Evolutionary conservation across 768 basidiomycete species (phyloP).

Genomic region (Mycena chlorophos): DNA sequence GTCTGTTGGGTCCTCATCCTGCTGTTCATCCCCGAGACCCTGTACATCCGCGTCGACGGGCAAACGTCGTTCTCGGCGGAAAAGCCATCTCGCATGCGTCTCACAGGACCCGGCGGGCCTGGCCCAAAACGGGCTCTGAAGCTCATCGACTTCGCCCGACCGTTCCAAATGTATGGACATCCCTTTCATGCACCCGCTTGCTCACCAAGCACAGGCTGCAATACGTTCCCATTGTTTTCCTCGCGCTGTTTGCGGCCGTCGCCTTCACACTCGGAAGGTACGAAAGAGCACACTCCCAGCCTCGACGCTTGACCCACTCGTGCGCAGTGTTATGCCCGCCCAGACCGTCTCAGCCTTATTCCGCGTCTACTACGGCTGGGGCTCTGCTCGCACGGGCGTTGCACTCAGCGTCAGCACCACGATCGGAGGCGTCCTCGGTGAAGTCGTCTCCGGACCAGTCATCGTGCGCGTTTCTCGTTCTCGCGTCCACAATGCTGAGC

Average conservation of each 20-base stretch:
- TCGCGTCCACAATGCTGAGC: background rate
- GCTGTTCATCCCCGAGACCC: slow-evolving; percentile 16
- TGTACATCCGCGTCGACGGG: slow-evolving; percentile 14
- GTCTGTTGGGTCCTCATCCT: slow-evolving; percentile 20
- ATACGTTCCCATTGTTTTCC: slow-evolving; percentile 15
- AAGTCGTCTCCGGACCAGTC: slow-evolving; percentile 22
- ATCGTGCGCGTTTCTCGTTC: slow-evolving; percentile 8
- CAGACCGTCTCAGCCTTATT: slow-evolving; percentile 24
- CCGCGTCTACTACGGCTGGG: slow-evolving; percentile 17
- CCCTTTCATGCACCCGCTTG: background rate
- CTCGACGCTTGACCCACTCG: background rate
- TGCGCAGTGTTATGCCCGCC: slow-evolving; percentile 20
- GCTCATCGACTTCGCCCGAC: slow-evolving; percentile 17
- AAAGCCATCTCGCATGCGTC: slow-evolving; percentile 14
- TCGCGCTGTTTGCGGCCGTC: slow-evolving; percentile 20
- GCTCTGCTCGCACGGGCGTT: slow-evolving; percentile 21
- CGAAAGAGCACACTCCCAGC: background rate
- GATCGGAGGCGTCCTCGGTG: slow-evolving; percentile 23
- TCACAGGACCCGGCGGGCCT: slow-evolving; percentile 7
- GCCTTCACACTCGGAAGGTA: slow-evolving; percentile 23
- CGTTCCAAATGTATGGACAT: slow-evolving; percentile 19
- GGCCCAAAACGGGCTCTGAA: slow-evolving; percentile 3
- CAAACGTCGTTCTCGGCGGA: background rate
- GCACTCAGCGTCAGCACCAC: slow-evolving; percentile 21
- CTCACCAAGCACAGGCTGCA: slow-evolving; percentile 11